These are phyloP conservation scores for Lentinus tigrinus DNA, from an alignment of 768 basidiomycete genomes.

Conservation along the genomic window DNA sequence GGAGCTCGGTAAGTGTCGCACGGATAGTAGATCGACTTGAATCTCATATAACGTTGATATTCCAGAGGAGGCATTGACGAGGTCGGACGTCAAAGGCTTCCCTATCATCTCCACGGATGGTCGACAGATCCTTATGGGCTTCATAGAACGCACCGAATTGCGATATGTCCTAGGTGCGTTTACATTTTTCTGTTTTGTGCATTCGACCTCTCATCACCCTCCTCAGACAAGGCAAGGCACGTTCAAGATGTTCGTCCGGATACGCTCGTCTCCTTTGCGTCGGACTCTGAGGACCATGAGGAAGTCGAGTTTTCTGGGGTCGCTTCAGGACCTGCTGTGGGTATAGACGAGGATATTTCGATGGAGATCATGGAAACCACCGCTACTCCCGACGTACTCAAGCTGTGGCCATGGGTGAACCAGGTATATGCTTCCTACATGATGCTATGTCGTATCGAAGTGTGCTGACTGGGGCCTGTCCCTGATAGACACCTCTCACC, in stretches of 20 bases:
- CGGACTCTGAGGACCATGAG: slow-evolving; percentile 50
- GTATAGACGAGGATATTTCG: slow-evolving; percentile 67
- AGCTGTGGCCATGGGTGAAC: slow-evolving; percentile 91
- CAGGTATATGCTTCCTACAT: slow-evolving; percentile 52
- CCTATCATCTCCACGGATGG: slow-evolving; percentile 75
- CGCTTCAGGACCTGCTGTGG: slow-evolving; percentile 49
- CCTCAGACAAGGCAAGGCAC: slow-evolving; percentile 68
- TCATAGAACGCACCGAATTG: slow-evolving; percentile 85
- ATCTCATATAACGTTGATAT: background rate
- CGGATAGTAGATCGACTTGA: no score
- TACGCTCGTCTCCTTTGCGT: slow-evolving; percentile 71
- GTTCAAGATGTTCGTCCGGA: slow-evolving; percentile 58
- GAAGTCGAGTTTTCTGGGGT: slow-evolving; percentile 42
- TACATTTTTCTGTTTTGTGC: background rate
- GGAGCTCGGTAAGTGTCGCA: slow-evolving; percentile 68
- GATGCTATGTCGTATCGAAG: background rate
- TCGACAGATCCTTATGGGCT: slow-evolving; percentile 69
- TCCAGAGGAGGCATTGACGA: slow-evolving; percentile 67
- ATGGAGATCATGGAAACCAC: slow-evolving; percentile 64
- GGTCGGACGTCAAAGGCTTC: slow-evolving; percentile 84
- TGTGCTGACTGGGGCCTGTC: background rate
- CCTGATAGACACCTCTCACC: slow-evolving; percentile 81
- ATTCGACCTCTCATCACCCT: background rate
- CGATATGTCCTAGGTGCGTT: slow-evolving; percentile 76
- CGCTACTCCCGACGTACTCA: slow-evolving; percentile 54